Percentiles rank a stretch among this genome's conserved stretches.
These are phyloP conservation scores for Podaxis sp. DNA, from an alignment of 768 basidiomycete genomes.

Conservation along the genomic window DNA sequence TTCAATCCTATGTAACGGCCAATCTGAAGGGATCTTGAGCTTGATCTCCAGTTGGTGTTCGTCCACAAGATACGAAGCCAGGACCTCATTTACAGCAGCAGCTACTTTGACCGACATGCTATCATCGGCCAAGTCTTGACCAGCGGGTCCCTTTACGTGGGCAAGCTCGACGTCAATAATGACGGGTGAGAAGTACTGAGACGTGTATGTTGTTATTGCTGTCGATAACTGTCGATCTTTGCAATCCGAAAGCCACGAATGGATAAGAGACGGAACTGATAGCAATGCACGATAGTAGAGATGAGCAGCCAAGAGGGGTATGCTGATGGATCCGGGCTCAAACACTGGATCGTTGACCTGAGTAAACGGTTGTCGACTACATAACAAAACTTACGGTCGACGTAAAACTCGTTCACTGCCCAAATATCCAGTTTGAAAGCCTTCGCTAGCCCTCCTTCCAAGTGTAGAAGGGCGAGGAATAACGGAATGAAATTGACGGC, in stretches of 20 bases:
- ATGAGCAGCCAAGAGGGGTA: constrained; percentile 77
- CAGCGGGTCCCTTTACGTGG: constrained; percentile 58
- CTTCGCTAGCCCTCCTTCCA: constrained; percentile 64
- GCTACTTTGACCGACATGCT: constrained; percentile 75
- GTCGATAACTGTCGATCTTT: constrained; percentile 87
- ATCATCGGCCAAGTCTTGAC: constrained; percentile 67
- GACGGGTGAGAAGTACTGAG: constrained; percentile 83
- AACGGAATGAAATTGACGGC: constrained; percentile 64
- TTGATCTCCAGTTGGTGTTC: constrained; percentile 91
- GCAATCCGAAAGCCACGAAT: constrained; percentile 82
- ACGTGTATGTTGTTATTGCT: constrained; percentile 74
- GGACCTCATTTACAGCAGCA: constrained; percentile 66
- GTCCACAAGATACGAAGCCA: constrained; percentile 83
- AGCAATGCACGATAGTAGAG: constrained; percentile 86
- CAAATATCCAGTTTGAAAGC: constrained; percentile 83
- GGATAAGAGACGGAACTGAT: constrained; percentile 80
- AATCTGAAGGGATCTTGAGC: constrained; percentile 83
- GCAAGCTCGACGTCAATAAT: constrained; percentile 84
- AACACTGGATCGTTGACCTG: constrained; percentile 42
- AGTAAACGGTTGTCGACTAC: neutral
- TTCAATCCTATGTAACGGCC: constrained; percentile 86
- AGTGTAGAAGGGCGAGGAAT: constrained; percentile 61
- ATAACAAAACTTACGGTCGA: constrained; percentile 54
- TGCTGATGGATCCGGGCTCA: constrained; percentile 47
- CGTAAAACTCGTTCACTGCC: constrained; percentile 79